Conservation (phyloP, 2,329 filamentous ascomycete species). For the Alternaria triticimaculans region DNA sequence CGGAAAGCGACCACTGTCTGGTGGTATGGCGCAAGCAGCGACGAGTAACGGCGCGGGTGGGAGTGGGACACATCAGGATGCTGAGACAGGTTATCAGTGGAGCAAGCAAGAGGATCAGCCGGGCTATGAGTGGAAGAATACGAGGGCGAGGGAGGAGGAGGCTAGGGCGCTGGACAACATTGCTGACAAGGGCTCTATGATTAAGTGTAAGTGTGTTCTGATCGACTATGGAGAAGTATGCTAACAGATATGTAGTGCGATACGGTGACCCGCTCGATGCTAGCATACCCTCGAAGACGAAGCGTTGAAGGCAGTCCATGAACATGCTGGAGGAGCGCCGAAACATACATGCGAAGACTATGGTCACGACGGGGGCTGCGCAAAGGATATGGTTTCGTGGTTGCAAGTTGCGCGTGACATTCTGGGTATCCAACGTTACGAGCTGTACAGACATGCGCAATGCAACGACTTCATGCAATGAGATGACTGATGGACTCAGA, state of each 20-base stretch:
- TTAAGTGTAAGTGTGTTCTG: constrained; percentile 36
- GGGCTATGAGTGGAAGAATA: constrained; percentile 48
- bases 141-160: constrained; percentile 46
- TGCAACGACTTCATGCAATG: neutral
- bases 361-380: neutral
- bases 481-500: neutral
- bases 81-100: constrained; percentile 49
- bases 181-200: constrained; percentile 43
- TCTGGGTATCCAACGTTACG: neutral
- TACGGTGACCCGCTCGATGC: constrained; percentile 48
- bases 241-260: constrained; percentile 31
- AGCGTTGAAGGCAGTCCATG: constrained; percentile 28
- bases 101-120: constrained; percentile 45
- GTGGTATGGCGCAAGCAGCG: constrained; percentile 19
- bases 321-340: neutral
- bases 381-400: neutral
- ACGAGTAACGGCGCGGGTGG: constrained; percentile 10
- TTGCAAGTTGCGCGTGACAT: neutral
- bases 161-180: constrained; percentile 43
- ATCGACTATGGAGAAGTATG: neutral
- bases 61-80: constrained; percentile 19
- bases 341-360: neutral
- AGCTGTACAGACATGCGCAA: neutral
- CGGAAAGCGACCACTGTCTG: constrained; percentile 43
- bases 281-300: constrained; percentile 31